A percentile compares a stretch with the other conserved stretches of the same genome.
Conservation (phyloP, 1,284 basidiomycete species). For the Pseudozyma thailandica region DNA sequence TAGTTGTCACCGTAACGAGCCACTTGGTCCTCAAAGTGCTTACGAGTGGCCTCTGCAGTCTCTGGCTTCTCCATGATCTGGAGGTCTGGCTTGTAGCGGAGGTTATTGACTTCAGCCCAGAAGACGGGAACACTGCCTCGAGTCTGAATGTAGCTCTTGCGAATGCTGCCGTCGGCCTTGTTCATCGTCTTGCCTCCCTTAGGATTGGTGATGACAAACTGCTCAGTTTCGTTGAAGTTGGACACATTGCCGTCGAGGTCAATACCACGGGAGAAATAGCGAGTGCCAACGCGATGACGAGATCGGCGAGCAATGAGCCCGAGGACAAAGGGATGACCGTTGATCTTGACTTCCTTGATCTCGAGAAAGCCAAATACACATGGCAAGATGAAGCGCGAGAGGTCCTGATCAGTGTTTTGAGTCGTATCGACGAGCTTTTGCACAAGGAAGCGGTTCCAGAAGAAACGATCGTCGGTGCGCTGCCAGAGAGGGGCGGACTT, state of each 20-base stretch:
- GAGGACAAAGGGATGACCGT: slow-evolving; percentile 82
- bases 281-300: slow-evolving; percentile 91
- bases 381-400: slow-evolving; percentile 85
- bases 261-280: slow-evolving; percentile 95
- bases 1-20: slow-evolving; percentile 82
- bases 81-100: slow-evolving; percentile 95
- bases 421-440: slow-evolving; percentile 50
- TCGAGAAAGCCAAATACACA: slow-evolving; percentile 75
- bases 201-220: slow-evolving; percentile 72
- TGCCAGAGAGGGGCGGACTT: slow-evolving; percentile 75
- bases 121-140: slow-evolving; percentile 92
- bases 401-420: slow-evolving; percentile 71
- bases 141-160: slow-evolving; percentile 83
- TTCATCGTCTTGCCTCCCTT: slow-evolving; percentile 61
- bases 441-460: slow-evolving; percentile 87
- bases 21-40: slow-evolving; percentile 82
- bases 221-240: slow-evolving; percentile 71
- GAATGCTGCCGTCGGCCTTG: slow-evolving; percentile 72
- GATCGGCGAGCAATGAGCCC: slow-evolving; percentile 92
- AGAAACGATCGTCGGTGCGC: slow-evolving; percentile 90
- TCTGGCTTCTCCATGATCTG: slow-evolving; percentile 92
- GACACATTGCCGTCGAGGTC: slow-evolving; percentile 74
- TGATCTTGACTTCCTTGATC: slow-evolving; percentile 80
- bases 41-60: slow-evolving; percentile 77
- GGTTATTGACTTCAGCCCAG: slow-evolving; percentile 96